Base-by-base conservation (phyloP, 2,329 filamentous ascomycete species). In the Aspergillus sp. region DNA sequence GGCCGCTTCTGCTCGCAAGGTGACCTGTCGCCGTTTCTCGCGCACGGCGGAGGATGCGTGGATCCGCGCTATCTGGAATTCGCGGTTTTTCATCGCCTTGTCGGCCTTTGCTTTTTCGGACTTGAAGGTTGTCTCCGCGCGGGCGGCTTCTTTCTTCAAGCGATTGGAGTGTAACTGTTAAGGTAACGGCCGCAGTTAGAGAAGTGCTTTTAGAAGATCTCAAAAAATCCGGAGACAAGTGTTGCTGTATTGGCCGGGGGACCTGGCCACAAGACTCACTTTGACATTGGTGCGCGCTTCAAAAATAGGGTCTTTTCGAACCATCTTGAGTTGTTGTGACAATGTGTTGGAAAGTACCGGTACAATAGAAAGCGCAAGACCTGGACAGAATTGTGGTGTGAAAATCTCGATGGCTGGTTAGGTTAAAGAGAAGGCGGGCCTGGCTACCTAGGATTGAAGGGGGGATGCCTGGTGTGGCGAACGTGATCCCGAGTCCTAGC, bases 61-160 rank as follows among this genome's bases (percentile, higher is more conserved):
- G 67, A 80, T 79, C 52, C 77, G 77, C 45, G 78, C 77, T 65
- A 80, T 80, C 63, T 79, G 77, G 61, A 79, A 78, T 67, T 80
- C 77, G 55, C 71, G 77, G 59, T 77, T 76, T 60, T 78, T 79
- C 69, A 80, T 76, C 27, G 78, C 77, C 58, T 75, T 77, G 64
- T 79, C 77, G 51, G 78, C 75, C 68, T 80, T 80, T 45, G 74
- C 72, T 59, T 79, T 77, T 68, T 80, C 77, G n/a, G 76, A 69
- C 61, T 78, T 77, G 61, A 72, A 77, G 50, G 77, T 78, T 23
- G 75, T 64, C 64, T 79, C 77, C 19, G 78, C 78, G 52, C 77
- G 76, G 53, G 70, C 68, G 45, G 78, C 77, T 67, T 80, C 77
- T 64, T 79, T 77, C 57, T 79, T 79, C 33, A 79, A 72, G 27